These are phyloP conservation scores for Limonomyces culmigenus DNA, from an alignment of 1,284 basidiomycete genomes.

Conservation along the genomic window DNA sequence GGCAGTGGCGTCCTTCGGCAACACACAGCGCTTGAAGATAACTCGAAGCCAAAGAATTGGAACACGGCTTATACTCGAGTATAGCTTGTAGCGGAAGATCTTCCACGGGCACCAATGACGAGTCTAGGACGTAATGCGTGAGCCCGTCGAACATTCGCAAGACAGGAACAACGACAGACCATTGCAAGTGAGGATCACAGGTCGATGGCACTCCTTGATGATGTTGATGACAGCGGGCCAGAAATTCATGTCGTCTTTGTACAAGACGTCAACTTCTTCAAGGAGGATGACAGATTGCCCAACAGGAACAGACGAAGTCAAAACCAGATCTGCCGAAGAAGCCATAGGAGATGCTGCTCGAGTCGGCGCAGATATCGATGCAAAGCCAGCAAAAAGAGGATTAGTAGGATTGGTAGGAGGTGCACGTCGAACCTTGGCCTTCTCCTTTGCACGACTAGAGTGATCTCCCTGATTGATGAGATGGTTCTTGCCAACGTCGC, in stretches of 20 bases:
- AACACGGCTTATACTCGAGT: conserved; percentile 50
- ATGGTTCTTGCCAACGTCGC: conserved; percentile 90
- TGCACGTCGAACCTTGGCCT: background rate
- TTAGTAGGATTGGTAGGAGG: background rate
- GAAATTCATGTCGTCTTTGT: conserved; percentile 80
- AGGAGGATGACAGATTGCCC: conserved; percentile 83
- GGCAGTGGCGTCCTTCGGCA: conserved; percentile 43
- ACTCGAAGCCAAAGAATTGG: conserved; percentile 37
- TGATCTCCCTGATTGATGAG: conserved; percentile 15
- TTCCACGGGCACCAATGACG: conserved; percentile 45
- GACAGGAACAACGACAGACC: conserved; percentile 35
- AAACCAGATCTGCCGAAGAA: background rate
- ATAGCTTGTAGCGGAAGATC: conserved; percentile 69
- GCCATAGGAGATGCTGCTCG: no score
- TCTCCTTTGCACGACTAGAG: conserved; percentile 7
- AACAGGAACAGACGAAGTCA: background rate
- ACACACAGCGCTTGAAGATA: conserved; percentile 58
- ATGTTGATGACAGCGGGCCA: conserved; percentile 76
- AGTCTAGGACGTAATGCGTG: conserved; percentile 30
- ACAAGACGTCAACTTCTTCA: conserved; percentile 95
- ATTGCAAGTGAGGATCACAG: conserved; percentile 86
- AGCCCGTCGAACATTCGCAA: conserved; percentile 5
- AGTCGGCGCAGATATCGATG: no score
- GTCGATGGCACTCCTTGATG: conserved; percentile 68
- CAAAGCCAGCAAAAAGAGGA: no score